Evolutionary conservation across 2,329 filamentous ascomycete species (phyloP).

Genomic region (Pseudopyrenochaeta lycopersici): DNA sequence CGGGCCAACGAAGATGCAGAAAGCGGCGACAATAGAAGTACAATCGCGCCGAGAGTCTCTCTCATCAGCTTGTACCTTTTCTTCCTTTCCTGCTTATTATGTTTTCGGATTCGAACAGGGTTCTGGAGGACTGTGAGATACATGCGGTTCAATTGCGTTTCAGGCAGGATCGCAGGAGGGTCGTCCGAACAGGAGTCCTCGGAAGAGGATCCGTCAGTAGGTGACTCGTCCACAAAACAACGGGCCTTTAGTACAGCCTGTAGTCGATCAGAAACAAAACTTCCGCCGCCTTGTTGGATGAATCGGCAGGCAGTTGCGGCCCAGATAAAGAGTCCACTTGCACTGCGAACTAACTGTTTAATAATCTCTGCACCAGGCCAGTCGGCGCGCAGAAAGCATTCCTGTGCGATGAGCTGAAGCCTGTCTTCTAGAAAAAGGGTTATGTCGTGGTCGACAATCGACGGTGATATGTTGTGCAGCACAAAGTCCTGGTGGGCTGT

Average conservation of each 20-base stretch:
- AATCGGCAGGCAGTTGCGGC: constrained; percentile 38
- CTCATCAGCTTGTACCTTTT: constrained; percentile 5
- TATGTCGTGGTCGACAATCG: constrained; percentile 25
- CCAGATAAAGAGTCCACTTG: constrained; percentile 48
- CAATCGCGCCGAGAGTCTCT: constrained; percentile 10
- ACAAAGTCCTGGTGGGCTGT: constrained; percentile 14
- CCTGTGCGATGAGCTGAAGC: not conserved
- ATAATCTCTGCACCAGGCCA: constrained; percentile 31
- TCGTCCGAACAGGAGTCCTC: too few species aligned
- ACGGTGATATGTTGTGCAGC: constrained; percentile 19
- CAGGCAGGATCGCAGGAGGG: too few species aligned
- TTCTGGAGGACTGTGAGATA: too few species aligned
- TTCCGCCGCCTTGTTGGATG: constrained; percentile 13
- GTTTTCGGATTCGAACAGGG: too few species aligned
- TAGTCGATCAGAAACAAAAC: constrained; percentile 6
- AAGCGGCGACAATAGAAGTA: constrained; percentile 18
- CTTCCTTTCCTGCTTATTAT: too few species aligned
- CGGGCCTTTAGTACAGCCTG: constrained; percentile 1
- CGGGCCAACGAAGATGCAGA: not conserved
- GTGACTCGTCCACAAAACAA: too few species aligned
- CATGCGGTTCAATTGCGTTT: too few species aligned
- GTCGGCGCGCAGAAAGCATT: not conserved
- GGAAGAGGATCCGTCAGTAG: too few species aligned
- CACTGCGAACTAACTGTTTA: constrained; percentile 28
- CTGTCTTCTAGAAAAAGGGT: constrained; percentile 18